Conservation (phyloP, 495 filamentous ascomycete species). For the Clohesyomyces aquaticus region DNA sequence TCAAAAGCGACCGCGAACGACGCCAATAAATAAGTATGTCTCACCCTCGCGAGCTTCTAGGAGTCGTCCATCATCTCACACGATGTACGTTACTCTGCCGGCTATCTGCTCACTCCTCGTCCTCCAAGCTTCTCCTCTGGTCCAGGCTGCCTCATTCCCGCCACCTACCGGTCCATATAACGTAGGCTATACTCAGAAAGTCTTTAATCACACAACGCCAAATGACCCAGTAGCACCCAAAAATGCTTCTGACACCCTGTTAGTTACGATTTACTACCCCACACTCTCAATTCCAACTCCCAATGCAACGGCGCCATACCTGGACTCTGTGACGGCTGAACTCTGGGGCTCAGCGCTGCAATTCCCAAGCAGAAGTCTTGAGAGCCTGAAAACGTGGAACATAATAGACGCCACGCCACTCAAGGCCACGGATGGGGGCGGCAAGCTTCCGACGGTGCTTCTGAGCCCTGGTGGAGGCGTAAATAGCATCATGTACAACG, state of each 20-base stretch:
- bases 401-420: conserved; percentile 7
- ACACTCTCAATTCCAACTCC: conserved; percentile 10
- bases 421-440: neutral
- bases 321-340: conserved; percentile 19
- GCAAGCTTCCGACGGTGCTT: conserved; percentile 20
- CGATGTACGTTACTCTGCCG: no score
- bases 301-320: conserved; percentile 17
- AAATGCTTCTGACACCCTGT: conserved; percentile 6
- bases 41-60: no score
- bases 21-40: no score
- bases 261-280: conserved; percentile 24
- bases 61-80: no score
- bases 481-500: conserved; percentile 22
- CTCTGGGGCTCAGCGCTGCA: conserved; percentile 13
- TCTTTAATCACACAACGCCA: conserved; percentile 35
- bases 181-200: conserved; percentile 26
- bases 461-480: conserved; percentile 26
- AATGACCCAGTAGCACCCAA: conserved; percentile 28
- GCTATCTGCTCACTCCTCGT: no score
- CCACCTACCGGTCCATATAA: conserved; percentile 21
- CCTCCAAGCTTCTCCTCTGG: no score
- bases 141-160: conserved; percentile 24
- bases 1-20: no score
- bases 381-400: conserved; percentile 20
- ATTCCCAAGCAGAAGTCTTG: conserved; percentile 11